Evolutionary conservation across 1,139 yeast species (phyloP).

Genomic region (Lodderomyces metapsilosis): DNA sequence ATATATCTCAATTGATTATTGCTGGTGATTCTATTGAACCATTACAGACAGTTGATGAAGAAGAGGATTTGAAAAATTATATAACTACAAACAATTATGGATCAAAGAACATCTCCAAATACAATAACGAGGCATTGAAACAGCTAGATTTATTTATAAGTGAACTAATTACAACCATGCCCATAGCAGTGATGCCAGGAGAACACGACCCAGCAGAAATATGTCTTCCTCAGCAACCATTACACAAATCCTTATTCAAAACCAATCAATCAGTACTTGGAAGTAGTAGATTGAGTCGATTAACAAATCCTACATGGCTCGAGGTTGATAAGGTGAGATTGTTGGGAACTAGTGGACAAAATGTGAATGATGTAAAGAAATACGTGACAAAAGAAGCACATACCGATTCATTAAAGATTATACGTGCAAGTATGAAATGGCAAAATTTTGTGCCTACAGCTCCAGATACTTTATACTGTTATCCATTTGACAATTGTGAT

Average conservation of each 20-base stretch:
- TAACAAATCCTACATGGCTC: slow-evolving; percentile 81
- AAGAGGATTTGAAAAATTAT: slow-evolving; percentile 26
- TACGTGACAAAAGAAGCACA: slow-evolving; percentile 34
- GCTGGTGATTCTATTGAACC: slow-evolving; percentile 74
- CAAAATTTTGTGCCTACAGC: slow-evolving; percentile 91
- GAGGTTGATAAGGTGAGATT: slow-evolving; percentile 52
- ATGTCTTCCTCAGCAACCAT: slow-evolving; percentile 86
- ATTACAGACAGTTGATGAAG: slow-evolving; percentile 19
- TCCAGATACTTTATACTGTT: slow-evolving; percentile 91
- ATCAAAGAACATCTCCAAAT: slow-evolving; percentile 51
- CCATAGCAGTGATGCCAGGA: slow-evolving; percentile 85
- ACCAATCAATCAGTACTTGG: slow-evolving; percentile 39
- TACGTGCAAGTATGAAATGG: slow-evolving; percentile 76
- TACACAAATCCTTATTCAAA: slow-evolving; percentile 72
- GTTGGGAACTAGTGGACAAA: slow-evolving; percentile 83
- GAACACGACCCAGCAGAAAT: slow-evolving; percentile 76
- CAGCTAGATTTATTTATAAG: slow-evolving; percentile 57
- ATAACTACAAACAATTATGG: slow-evolving; percentile 47
- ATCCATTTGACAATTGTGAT: slow-evolving; percentile 77
- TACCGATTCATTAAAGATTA: slow-evolving; percentile 37
- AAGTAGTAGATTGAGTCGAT: slow-evolving; percentile 37
- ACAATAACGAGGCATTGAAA: slow-evolving; percentile 39
- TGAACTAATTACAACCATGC: slow-evolving; percentile 58
- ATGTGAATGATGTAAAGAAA: slow-evolving; percentile 70
- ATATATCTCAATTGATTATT: slow-evolving; percentile 57